Base-by-base conservation (phyloP, 139 green algal species). In the Tetradesmus obliquus region DNA sequence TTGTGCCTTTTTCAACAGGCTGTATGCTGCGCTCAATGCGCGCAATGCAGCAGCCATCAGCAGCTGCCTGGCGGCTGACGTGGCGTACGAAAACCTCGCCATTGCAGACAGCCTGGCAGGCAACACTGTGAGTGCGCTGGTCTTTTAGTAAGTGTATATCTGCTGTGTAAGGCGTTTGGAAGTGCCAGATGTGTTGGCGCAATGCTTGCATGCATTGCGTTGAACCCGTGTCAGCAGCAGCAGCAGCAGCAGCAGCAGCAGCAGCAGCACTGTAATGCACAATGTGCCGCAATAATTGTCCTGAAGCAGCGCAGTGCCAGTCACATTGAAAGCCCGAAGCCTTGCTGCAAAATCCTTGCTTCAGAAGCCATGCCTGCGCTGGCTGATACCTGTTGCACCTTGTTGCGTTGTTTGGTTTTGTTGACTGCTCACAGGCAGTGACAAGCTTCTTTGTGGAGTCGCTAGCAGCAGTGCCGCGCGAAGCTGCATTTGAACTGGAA, bases 401-500 rank as follows among this genome's bases (percentile, higher is more conserved):
- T 45, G 32, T 45, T 45, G 32, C 32, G 32, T 45, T 45, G 32
- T 9, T 66, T 9, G 57, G 6, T 7, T 17, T 76, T 3, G 8
- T 5, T 76, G 66, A 5, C 66, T 76, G 15, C 17, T 24, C 17
- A n/a, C 84, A 89, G 84, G 84, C 84, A 53, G 84, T 89, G 1
- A 15, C 62, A 4, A 45, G 84, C 57, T 93, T 94, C 79, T 94
- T 89, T 24, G 53, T 87, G 3, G 89, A 94, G 2, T 89, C 89
- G 6, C 57, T 94, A 0, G 69, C 79, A 6, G 55, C 69, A 2
- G 32, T 94, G 13, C 92, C 89, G 0, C 82, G 83, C 57, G 86
- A 91, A 20, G 92, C 92, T 1, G 20, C 71, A 6, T 93, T 94
- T 12, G 66, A 89, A n/a, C 22, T 94, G 74, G 74, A 92, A 66